Evolutionary conservation across 176 grass and related monocot species (phyloP), one percentile per base, ranked within the genome.

Genomic region (Ampelocalamus luodianensis): DNA sequence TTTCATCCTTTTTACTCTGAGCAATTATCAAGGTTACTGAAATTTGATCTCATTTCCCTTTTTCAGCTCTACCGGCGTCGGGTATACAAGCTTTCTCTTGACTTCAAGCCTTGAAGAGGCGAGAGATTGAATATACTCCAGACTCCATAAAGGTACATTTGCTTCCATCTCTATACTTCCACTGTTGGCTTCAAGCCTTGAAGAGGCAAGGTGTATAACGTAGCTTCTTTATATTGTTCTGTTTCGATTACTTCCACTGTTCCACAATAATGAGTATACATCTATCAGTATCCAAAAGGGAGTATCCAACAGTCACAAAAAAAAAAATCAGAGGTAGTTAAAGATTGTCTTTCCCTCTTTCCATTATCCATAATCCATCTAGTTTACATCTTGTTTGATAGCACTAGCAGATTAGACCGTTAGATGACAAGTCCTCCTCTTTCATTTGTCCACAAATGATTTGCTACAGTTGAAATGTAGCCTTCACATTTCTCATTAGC

Each of bases 401-500:
- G 44, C 16, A 66, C 37, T 6, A 72, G 7, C 11, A 37, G 22
- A 34, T 26, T 68, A 69, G 64, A 55, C 17, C 9, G 48, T 27
- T 69, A 56, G 65, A 55, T 26, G 49, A 5, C 0, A 20, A 9
- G 9, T 78, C 74, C 23, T 42, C 17, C 10, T 64, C 58, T 56
- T 58, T 17, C 38, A 24, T 63, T n/a, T n/a, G 7, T 15, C 11
- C 68, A 83, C n/a, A 36, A 42, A 62, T 68, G 22, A 38, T 82
- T 67, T 65, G 3, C 53, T 43, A 1, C 42, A 11, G 87, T 12
- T 49, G 40, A 49, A 58, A 49, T 16, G 26, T 66, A 74, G 44
- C 81, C 73, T 43, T 79, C 74, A 79, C 39, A 83, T 34, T 64
- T 71, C 44, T 71, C 29, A 5, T 15, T 68, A 8, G 78, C 34